phyloP scores from a whole-genome alignment of 345 rosid species.

The Citrus medica region DNA sequence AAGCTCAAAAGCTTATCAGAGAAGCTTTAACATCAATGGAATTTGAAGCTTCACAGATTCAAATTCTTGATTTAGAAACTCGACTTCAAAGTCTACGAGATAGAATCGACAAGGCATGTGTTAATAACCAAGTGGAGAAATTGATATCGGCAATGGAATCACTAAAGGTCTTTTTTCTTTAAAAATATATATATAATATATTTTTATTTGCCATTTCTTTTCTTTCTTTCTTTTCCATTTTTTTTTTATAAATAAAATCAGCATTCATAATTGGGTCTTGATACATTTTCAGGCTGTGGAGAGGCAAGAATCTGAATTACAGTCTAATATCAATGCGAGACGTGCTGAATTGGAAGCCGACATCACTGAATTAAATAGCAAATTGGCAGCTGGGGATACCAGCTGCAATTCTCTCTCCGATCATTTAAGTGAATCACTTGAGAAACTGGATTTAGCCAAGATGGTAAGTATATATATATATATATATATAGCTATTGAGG shows the following conservation, averaged over 20 bases:
- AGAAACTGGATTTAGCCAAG: conserved; percentile 52
- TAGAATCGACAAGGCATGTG: conserved; percentile 30
- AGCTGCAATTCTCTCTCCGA: conserved; percentile 25
- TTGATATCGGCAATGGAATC: conserved; percentile 41
- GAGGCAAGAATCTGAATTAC: conserved; percentile 44
- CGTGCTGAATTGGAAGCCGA: conserved; percentile 45
- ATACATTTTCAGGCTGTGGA: conserved; percentile 42
- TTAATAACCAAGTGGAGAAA: conserved; percentile 33
- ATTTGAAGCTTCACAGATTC: background rate
- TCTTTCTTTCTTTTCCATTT: too few species aligned
- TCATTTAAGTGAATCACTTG: conserved; percentile 37
- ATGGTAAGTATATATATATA: conserved; percentile 29
- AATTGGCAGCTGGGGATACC: conserved; percentile 29
- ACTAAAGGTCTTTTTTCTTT: conserved; percentile 36
- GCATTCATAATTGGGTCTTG: background rate
- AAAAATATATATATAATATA: too few species aligned
- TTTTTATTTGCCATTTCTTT: background rate
- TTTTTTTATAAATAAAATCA: too few species aligned
- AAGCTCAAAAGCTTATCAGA: background rate
- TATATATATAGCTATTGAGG: background rate
- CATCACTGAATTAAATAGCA: conserved; percentile 47
- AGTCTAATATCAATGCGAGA: conserved; percentile 28
- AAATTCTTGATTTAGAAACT: background rate
- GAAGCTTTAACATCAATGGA: background rate
- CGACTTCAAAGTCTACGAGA: conserved; percentile 38